A percentile compares a stretch with the other conserved stretches of the same genome.
Conservation (phyloP, 2,329 filamentous ascomycete species). For the Incumbomyces lentus region DNA sequence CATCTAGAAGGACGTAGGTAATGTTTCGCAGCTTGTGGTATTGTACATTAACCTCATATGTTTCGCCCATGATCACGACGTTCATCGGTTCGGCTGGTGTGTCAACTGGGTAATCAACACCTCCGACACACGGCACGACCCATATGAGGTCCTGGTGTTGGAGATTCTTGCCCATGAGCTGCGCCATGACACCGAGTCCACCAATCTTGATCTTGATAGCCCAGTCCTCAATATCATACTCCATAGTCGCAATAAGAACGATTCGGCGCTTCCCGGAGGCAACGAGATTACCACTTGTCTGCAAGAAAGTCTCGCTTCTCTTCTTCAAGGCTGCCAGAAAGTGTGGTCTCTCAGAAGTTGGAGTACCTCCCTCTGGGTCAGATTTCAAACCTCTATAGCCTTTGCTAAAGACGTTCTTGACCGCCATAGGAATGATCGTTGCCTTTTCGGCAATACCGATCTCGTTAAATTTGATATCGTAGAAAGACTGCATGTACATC, state of each 20-base stretch:
- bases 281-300: conserved; percentile 41
- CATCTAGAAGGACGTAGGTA: conserved; percentile 57
- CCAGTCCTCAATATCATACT: conserved; percentile 63
- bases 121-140: conserved; percentile 54
- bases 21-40: conserved; percentile 56
- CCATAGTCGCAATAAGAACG: conserved; percentile 59
- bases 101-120: conserved; percentile 53
- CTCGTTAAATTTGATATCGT: conserved; percentile 54
- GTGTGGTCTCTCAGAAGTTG: not conserved
- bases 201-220: conserved; percentile 62
- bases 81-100: conserved; percentile 50
- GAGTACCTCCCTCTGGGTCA: not conserved
- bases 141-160: conserved; percentile 56
- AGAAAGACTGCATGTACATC: conserved; percentile 52
- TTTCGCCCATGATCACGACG: conserved; percentile 50
- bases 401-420: conserved; percentile 17
- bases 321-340: conserved; percentile 6
- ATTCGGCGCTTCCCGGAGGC: conserved; percentile 42
- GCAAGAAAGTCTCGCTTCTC: conserved; percentile 27
- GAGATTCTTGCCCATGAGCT: conserved; percentile 57
- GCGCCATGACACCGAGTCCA: conserved; percentile 59
- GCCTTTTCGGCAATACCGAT: conserved; percentile 44
- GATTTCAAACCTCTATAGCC: not conserved
- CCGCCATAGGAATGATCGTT: conserved; percentile 27
- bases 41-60: conserved; percentile 53